Percentiles rank a stretch among this genome's conserved stretches.
phyloP scores from a whole-genome alignment of 2,329 filamentous ascomycete genomes.

The Aspergillus sp. region DNA sequence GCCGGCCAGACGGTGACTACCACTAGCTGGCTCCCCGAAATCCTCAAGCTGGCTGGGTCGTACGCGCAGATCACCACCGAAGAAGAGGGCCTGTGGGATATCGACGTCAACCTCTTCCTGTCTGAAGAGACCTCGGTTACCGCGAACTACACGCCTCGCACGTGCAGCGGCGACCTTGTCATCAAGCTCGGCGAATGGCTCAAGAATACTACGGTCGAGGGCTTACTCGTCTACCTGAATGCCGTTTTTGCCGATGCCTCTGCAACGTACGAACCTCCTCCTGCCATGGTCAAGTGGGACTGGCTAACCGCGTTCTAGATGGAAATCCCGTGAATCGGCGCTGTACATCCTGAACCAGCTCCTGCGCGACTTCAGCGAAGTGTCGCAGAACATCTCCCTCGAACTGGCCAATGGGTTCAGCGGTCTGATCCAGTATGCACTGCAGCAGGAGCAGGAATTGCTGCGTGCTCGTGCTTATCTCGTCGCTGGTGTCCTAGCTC shows the following conservation, averaged over 20 bases:
- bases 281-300: background rate
- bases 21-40: conserved; percentile 79
- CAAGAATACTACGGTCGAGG: conserved; percentile 70
- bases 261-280: conserved; percentile 30
- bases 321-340: conserved; percentile 73
- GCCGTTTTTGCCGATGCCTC: conserved; percentile 61
- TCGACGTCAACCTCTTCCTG: conserved; percentile 92
- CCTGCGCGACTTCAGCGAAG: conserved; percentile 77
- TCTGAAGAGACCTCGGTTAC: conserved; percentile 94
- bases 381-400: conserved; percentile 67
- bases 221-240: conserved; percentile 74
- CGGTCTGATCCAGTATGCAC: conserved; percentile 75
- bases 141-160: conserved; percentile 92
- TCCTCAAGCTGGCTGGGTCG: conserved; percentile 79
- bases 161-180: conserved; percentile 85
- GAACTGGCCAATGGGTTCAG: conserved; percentile 73
- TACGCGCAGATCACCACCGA: conserved; percentile 90
- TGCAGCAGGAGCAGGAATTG: conserved; percentile 69
- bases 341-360: conserved; percentile 84
- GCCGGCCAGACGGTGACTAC: conserved; percentile 59
- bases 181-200: conserved; percentile 94
- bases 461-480: conserved; percentile 84
- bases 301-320: conserved; percentile 36
- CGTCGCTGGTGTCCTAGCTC: conserved; percentile 75
- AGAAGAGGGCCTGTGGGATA: conserved; percentile 93